Evolutionary conservation across 768 basidiomycete species (phyloP).

Genomic region (Daedaleopsis nitida): DNA sequence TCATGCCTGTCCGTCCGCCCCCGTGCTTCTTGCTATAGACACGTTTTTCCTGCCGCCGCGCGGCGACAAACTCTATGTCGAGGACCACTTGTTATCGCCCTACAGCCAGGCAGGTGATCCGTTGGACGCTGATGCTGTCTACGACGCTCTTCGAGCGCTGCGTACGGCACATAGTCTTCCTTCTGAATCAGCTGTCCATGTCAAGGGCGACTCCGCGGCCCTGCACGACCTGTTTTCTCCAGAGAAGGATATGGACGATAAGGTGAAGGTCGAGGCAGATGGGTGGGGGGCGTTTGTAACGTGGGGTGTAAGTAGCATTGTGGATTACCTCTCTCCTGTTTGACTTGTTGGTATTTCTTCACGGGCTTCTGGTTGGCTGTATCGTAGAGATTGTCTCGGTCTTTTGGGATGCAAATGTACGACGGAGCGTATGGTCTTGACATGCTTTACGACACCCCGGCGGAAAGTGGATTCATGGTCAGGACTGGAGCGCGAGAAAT

Average conservation of each 20-base stretch:
- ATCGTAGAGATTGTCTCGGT: not conserved
- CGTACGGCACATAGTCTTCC: slow-evolving; percentile 36
- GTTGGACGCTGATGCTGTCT: slow-evolving; percentile 41
- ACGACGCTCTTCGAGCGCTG: slow-evolving; percentile 34
- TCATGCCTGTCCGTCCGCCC: not conserved
- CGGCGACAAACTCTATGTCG: slow-evolving; percentile 14
- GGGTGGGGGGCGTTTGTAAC: slow-evolving; percentile 24
- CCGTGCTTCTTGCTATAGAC: slow-evolving; percentile 8
- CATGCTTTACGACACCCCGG: not conserved
- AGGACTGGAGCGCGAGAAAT: not conserved
- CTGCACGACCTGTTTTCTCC: slow-evolving; percentile 20
- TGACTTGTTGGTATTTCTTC: slow-evolving; percentile 2
- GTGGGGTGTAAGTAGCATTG: slow-evolving; percentile 25
- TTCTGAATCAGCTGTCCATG: slow-evolving; percentile 17
- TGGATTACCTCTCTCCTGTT: slow-evolving; percentile 22
- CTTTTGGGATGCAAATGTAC: not conserved
- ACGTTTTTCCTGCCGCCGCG: slow-evolving; percentile 17
- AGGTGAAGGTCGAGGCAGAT: slow-evolving; percentile 15
- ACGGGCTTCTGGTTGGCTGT: not conserved
- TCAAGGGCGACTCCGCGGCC: slow-evolving; percentile 18
- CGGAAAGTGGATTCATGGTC: not conserved
- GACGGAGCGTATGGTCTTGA: not conserved
- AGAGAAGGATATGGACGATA: slow-evolving; percentile 20
- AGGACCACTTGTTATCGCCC: slow-evolving; percentile 36
- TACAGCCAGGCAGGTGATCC: slow-evolving; percentile 36